Evolutionary conservation across 2,329 filamentous ascomycete genomes (phyloP).

Genomic region (Pseudogymnoascus pannorum): DNA sequence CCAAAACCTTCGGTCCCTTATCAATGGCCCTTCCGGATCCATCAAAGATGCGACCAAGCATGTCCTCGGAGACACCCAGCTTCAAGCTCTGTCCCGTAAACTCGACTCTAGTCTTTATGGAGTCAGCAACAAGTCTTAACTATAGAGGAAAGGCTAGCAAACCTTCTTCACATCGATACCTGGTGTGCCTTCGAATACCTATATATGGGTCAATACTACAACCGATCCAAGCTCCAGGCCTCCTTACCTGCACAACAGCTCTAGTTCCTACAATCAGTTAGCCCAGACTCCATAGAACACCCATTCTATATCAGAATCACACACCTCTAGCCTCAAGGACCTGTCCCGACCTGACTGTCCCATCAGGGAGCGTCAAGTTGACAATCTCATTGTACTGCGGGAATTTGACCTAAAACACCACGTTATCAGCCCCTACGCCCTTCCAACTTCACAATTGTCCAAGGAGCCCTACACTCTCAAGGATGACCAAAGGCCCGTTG

Average conservation of each 20-base stretch:
- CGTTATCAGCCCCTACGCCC: neutral
- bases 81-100: constrained; percentile 97
- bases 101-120: constrained; percentile 78
- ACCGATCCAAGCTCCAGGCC: constrained; percentile 8
- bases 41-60: constrained; percentile 98
- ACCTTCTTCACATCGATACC: constrained; percentile 99
- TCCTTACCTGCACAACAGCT: constrained; percentile 82
- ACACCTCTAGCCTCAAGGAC: constrained; percentile 94
- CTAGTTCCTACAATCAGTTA: constrained; percentile 59
- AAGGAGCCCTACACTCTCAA: constrained; percentile 67
- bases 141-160: constrained; percentile 23
- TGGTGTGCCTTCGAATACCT: constrained; percentile 96
- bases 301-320: constrained; percentile 5
- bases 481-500: constrained; percentile 94
- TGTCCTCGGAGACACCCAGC: constrained; percentile 98
- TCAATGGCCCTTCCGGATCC: constrained; percentile 96
- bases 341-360: constrained; percentile 85
- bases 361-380: constrained; percentile 89
- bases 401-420: constrained; percentile 75
- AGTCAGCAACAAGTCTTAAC: constrained; percentile 12
- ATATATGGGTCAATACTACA: constrained; percentile 28
- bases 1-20: constrained; percentile 96
- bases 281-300: constrained; percentile 9
- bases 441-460: neutral
- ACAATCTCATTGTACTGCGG: constrained; percentile 98